Evolutionary conservation across 805 yeast species (phyloP), one percentile per base, ranked within the genome.

Genomic region (Suhomyces kilbournensis): DNA sequence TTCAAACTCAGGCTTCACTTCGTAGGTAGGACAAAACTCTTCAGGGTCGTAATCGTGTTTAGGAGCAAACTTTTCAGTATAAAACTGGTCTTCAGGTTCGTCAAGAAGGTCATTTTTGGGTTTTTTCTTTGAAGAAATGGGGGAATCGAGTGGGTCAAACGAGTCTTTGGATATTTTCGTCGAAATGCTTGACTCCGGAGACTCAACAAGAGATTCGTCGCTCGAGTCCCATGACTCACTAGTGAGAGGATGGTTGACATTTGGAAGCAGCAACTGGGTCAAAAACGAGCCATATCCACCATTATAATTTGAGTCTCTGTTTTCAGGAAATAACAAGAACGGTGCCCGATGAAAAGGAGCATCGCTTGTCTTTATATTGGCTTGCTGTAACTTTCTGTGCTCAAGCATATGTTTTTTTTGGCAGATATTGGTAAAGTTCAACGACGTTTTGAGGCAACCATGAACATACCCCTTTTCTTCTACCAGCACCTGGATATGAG

Each of bases 291-390:
- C 84, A 55, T 68, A 77, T 0, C 76, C 72, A 4, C 74, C 72
- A n/a, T 74, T 67, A 57, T 85, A 88, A 0, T 59, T 59, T 0
- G 69, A 65, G 47, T 77, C 79, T 50, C 85, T 78, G 12, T 71
- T 69, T 12, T 76, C 75, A 6, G 75, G 77, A 3, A 80, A 78
- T 7, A 93, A 65, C 26, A 93, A 66, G 64, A 90, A 92, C 0
- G 94, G 85, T 19, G 84, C 74, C 51, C 99, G 70, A 58, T 90
- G 94, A 56, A 83, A 90, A 0, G 97, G 90, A 0, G 88, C 87
- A 73, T 94, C 99, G 60, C 90, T 88, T 6, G 72, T 57, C 17
- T 80, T 70, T 1, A 92, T 68, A 65, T 88, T 96, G 2, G 74
- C 72, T 49, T 84, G 84, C 64, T 92, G 97, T 17, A 69, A 61